Evolutionary conservation across 768 basidiomycete species (phyloP).

Genomic region (Mycena galericulata): DNA sequence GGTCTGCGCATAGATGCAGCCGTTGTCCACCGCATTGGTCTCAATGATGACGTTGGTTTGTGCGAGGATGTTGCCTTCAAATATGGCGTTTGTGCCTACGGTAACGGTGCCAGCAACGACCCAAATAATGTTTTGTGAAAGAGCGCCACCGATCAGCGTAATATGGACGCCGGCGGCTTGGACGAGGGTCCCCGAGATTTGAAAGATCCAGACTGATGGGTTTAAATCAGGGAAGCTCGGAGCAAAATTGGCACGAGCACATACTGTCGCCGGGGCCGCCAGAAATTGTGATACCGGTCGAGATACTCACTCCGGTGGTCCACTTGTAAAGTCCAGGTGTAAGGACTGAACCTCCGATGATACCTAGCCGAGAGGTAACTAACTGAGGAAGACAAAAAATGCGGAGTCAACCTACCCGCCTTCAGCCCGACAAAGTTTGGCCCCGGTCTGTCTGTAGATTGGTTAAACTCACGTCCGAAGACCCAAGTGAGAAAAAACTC

Average conservation of each 20-base stretch:
- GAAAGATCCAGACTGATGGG: neutral
- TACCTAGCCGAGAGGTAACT: too few species aligned
- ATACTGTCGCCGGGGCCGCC: neutral
- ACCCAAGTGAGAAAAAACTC: neutral
- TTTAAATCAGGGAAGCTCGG: too few species aligned
- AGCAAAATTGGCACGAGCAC: neutral
- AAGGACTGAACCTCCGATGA: too few species aligned
- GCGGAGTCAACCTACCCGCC: neutral
- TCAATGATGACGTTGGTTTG: too few species aligned
- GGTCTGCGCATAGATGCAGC: too few species aligned
- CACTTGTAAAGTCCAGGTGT: too few species aligned
- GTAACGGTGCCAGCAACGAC: too few species aligned
- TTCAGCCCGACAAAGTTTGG: too few species aligned
- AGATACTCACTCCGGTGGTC: too few species aligned
- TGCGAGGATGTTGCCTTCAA: too few species aligned
- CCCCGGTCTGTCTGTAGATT: neutral
- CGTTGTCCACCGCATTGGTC: too few species aligned
- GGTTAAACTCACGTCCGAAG: neutral
- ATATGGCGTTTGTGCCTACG: too few species aligned
- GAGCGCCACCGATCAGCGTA: neutral
- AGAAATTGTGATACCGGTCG: neutral
- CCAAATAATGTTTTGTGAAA: neutral
- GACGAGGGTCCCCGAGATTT: neutral
- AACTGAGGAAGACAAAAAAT: neutral
- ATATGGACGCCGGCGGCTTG: neutral